Evolutionary conservation across 768 basidiomycete species (phyloP).

Genomic region (Gymnopilus dilepis): DNA sequence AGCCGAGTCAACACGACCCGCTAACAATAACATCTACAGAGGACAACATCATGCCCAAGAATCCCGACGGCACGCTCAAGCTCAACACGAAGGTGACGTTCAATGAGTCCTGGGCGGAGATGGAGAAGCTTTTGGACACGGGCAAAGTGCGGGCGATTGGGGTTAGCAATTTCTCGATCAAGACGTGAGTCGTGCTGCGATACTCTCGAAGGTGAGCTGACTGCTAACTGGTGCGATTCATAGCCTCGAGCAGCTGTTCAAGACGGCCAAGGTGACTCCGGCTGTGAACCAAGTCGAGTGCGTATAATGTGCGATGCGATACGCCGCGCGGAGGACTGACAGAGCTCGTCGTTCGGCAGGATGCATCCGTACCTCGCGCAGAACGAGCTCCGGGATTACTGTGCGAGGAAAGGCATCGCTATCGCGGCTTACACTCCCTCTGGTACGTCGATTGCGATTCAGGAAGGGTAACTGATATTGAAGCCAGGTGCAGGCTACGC

Average conservation of each 20-base stretch:
- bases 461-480: neutral
- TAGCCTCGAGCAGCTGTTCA: conserved; percentile 45
- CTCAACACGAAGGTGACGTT: conserved; percentile 37
- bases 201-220: neutral
- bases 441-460: conserved; percentile 28
- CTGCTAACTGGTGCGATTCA: neutral
- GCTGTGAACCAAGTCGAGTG: conserved; percentile 57
- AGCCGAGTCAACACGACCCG: neutral
- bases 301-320: conserved; percentile 13
- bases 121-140: conserved; percentile 53
- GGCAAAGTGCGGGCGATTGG: conserved; percentile 58
- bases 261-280: conserved; percentile 47
- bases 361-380: conserved; percentile 58
- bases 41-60: conserved; percentile 25
- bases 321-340: neutral
- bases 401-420: conserved; percentile 52
- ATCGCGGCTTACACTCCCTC: conserved; percentile 56
- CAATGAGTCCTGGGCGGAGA: conserved; percentile 52
- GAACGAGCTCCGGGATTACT: conserved; percentile 51
- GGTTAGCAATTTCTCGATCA: conserved; percentile 64
- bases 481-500: conserved; percentile 41
- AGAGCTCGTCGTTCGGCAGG: conserved; percentile 32
- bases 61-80: conserved; percentile 41
- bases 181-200: conserved; percentile 43
- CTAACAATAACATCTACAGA: conserved; percentile 5